Percentiles rank a stretch among this genome's conserved stretches.
Evolutionary conservation across 2,329 filamentous ascomycete genomes (phyloP).

Genomic region (Elsinoe necatrix): DNA sequence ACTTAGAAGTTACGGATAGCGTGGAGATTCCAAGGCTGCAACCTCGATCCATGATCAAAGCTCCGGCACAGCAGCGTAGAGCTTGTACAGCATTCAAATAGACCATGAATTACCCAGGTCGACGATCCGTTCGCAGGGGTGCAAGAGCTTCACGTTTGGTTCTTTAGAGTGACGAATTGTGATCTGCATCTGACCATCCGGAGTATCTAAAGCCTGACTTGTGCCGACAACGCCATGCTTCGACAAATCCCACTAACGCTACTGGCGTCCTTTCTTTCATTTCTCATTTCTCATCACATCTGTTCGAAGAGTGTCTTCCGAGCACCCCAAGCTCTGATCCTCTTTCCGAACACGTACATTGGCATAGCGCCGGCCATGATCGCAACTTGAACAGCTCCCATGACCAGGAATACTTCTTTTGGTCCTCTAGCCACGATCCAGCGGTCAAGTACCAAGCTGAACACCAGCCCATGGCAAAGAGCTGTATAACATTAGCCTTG

Average conservation of each 20-base stretch:
- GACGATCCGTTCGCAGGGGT: not conserved
- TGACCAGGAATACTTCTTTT: slow-evolving; percentile 13
- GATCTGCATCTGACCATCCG: not conserved
- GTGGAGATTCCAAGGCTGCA: no score
- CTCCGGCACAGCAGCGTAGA: not conserved
- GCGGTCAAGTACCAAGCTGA: not conserved
- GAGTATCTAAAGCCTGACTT: not conserved
- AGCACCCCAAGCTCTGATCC: slow-evolving; percentile 9
- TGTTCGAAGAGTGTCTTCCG: slow-evolving; percentile 13
- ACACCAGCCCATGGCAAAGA: slow-evolving; percentile 7
- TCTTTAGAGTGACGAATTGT: not conserved
- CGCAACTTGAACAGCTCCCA: not conserved
- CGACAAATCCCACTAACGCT: not conserved
- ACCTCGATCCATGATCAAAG: not conserved
- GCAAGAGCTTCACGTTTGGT: not conserved
- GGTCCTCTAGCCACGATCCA: slow-evolving; percentile 9
- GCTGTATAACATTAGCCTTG: not conserved
- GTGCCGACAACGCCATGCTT: not conserved
- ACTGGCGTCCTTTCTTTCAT: not conserved
- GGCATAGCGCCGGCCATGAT: not conserved
- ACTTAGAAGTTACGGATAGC: no score
- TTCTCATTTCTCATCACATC: slow-evolving; percentile 3
- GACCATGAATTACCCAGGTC: not conserved
- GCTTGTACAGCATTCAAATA: slow-evolving; percentile 8
- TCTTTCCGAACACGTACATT: slow-evolving; percentile 14